Base-by-base conservation (phyloP, 345 rosid species). In the Schrenkiella parvula region DNA sequence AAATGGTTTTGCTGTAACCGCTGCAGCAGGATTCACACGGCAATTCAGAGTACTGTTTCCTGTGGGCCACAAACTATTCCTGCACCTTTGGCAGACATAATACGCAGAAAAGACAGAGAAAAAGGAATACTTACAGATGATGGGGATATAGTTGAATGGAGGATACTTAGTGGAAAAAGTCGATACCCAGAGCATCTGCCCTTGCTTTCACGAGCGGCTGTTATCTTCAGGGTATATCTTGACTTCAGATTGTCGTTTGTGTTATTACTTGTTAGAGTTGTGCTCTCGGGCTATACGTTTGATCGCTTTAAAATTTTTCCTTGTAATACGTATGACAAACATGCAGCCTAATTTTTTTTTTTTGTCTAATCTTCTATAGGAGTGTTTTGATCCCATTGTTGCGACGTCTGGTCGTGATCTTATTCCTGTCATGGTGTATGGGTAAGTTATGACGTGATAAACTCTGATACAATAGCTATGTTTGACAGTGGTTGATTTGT, bases 361-460 rank as follows among this genome's bases (percentile, higher is more conserved):
- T 10, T n/a, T 48, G 23, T 44, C 48, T 66, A 42, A 69, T 57
- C 73, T 81, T 64, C 34, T 86, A 8, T 32, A 95, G 99, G 97
- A 95, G 72, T 88, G 98, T 76, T 95, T 95, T 79, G 95, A 89
- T 83, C 98, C 99, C 32, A 95, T 95, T 66, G 85, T 88, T 69
- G 91, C 93, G 15, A 78, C 77, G 79, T 82, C 82, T 53, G 97
- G 97, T n/a, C 96, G 98, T 72, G 99, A 95, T 88, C 88, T 95
- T 75, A 92, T 95, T 82, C 97, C 97, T 77, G 83, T 87, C 66
- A 95, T 95, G 99, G 98, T 95, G 74, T 85, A 88, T 58, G 98
- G 99, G 99, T 95, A 85, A 75, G 86, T 50, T 43, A 70, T 23
- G 60, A 32, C 10, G 32, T 39, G 39, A 70, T 22, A 56, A 70